Percentiles rank a stretch among this genome's conserved stretches.
phyloP scores from a whole-genome alignment of 108 stramenopile species.

The Fistulifera pelliculosa region DNA sequence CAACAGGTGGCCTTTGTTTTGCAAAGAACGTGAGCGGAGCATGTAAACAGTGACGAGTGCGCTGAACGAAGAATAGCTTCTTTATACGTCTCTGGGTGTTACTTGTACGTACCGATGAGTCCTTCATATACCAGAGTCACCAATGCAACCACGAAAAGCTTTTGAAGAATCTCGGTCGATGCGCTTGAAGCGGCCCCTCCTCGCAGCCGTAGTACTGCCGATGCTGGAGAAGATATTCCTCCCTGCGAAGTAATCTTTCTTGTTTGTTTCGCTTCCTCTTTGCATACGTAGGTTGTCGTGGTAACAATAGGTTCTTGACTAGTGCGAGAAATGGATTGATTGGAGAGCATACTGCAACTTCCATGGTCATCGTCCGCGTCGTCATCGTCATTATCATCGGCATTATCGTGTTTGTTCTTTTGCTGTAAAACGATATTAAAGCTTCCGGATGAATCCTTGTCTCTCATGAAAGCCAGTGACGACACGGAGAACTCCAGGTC shows the following conservation, averaged over 20 bases:
- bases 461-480: too few species aligned
- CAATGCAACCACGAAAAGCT: slow-evolving; percentile 26
- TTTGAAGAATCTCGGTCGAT: slow-evolving; percentile 9
- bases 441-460: too few species aligned
- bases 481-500: too few species aligned
- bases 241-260: not conserved
- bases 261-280: not conserved
- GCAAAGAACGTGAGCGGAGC: too few species aligned
- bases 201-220: not conserved
- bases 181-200: slow-evolving; percentile 7
- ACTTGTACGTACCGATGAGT: slow-evolving; percentile 10
- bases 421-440: too few species aligned
- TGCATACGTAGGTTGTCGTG: not conserved
- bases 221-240: not conserved
- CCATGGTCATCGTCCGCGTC: slow-evolving; percentile 28
- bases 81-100: too few species aligned
- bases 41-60: too few species aligned
- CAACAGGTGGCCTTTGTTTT: slow-evolving; percentile 13
- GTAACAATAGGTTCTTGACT: slow-evolving; percentile 3
- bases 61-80: too few species aligned
- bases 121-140: slow-evolving; percentile 43
- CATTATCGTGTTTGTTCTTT: too few species aligned
- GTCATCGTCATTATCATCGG: slow-evolving; percentile 43
- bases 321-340: slow-evolving; percentile 28
- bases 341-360: slow-evolving; percentile 45